phyloP scores from a whole-genome alignment of 495 filamentous ascomycete genomes.

The Penicillium roqueforti region DNA sequence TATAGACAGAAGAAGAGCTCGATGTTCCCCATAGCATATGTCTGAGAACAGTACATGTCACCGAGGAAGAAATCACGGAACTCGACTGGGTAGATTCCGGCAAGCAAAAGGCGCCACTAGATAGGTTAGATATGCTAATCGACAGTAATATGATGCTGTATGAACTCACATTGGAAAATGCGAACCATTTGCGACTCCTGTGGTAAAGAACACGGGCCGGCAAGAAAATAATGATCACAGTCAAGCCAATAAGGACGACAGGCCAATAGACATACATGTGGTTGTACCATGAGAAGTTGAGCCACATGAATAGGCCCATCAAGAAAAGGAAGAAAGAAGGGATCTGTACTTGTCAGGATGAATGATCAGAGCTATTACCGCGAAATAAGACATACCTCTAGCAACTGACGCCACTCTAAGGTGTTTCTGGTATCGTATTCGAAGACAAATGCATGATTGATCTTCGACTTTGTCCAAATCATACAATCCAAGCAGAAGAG shows the following conservation, averaged over 20 bases:
- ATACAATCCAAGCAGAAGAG: constrained; percentile 76
- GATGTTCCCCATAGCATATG: constrained; percentile 85
- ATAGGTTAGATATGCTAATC: constrained; percentile 18
- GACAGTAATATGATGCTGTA: background rate
- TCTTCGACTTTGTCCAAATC: constrained; percentile 74
- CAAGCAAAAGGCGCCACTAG: constrained; percentile 77
- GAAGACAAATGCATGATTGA: constrained; percentile 96
- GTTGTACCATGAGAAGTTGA: constrained; percentile 74
- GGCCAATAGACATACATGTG: constrained; percentile 83
- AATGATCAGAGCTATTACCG: background rate
- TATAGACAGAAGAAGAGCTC: constrained; percentile 95
- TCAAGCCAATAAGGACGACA: constrained; percentile 69
- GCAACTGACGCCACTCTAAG: constrained; percentile 83
- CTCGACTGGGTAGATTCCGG: constrained; percentile 88
- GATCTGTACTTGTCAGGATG: constrained; percentile 44
- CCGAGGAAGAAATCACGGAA: constrained; percentile 97
- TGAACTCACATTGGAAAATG: constrained; percentile 73
- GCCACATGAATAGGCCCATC: constrained; percentile 74
- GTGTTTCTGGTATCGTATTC: constrained; percentile 85
- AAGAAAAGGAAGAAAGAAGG: constrained; percentile 73
- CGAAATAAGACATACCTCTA: constrained; percentile 50
- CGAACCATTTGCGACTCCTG: constrained; percentile 73
- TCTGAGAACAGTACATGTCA: constrained; percentile 94
- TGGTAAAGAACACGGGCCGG: constrained; percentile 72
- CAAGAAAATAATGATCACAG: constrained; percentile 64